A percentile compares a stretch with the other conserved stretches of the same genome.
Conservation (phyloP, 2,329 filamentous ascomycete genomes). For the Xylaria sp. region DNA sequence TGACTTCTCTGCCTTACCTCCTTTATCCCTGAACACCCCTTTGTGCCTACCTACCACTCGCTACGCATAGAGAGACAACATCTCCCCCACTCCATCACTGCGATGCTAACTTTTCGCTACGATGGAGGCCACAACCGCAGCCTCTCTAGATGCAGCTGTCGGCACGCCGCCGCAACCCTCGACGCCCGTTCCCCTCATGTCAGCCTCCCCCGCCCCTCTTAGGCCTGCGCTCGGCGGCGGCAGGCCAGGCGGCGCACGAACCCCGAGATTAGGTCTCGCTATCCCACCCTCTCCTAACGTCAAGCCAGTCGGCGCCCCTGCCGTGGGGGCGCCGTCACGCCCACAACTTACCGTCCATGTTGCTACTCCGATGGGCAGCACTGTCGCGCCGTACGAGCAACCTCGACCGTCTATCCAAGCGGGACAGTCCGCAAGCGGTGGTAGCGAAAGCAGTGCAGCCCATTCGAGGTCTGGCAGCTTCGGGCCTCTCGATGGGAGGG, state of each 20-base stretch:
- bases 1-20: slow-evolving; percentile 3
- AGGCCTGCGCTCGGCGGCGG: slow-evolving; percentile 79
- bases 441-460: slow-evolving; percentile 77
- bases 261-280: slow-evolving; percentile 81
- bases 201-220: slow-evolving; percentile 77
- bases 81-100: slow-evolving; percentile 20
- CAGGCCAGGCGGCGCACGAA: slow-evolving; percentile 62
- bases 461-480: slow-evolving; percentile 86
- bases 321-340: slow-evolving; percentile 47
- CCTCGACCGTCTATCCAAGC: slow-evolving; percentile 55
- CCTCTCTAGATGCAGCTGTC: slow-evolving; percentile 30
- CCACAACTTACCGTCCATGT: slow-evolving; percentile 78
- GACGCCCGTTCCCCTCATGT: slow-evolving; percentile 60
- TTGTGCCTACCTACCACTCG: slow-evolving; percentile 1
- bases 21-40: slow-evolving; percentile 5
- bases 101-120: slow-evolving; percentile 33
- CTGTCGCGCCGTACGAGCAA: slow-evolving; percentile 71
- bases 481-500: slow-evolving; percentile 72
- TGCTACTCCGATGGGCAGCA: slow-evolving; percentile 85
- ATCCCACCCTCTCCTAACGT: slow-evolving; percentile 86
- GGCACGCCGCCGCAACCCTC: slow-evolving; percentile 32
- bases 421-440: slow-evolving; percentile 70
- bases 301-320: slow-evolving; percentile 69
- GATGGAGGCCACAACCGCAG: slow-evolving; percentile 30
- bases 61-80: slow-evolving; percentile 9